Evolutionary conservation across 192 early-diverging fungal species (phyloP).

Genomic region (Coemansia sp.): DNA sequence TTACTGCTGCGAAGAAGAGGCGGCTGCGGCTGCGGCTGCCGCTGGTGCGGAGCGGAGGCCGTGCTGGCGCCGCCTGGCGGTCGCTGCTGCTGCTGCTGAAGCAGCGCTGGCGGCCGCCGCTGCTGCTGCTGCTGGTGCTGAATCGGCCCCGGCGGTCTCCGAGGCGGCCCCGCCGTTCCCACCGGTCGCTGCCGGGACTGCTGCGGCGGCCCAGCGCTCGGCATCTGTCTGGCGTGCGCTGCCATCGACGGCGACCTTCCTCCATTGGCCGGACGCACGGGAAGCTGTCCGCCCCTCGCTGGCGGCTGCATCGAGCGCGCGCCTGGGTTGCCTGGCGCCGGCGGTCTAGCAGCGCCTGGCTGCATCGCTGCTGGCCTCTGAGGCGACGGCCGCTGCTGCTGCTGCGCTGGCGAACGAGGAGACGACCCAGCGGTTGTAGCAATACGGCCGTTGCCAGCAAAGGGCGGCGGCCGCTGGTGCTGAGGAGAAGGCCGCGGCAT

Average conservation of each 20-base stretch:
- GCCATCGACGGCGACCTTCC: too few species aligned
- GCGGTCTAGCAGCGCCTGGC: not conserved
- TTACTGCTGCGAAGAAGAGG: not conserved
- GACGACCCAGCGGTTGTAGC: not conserved
- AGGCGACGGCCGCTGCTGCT: conserved; percentile 1
- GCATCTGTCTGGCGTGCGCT: too few species aligned
- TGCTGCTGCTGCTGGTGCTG: conserved; percentile 6
- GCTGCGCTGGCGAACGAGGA: not conserved
- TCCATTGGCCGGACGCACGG: too few species aligned
- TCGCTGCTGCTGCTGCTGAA: not conserved
- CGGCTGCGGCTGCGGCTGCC: not conserved
- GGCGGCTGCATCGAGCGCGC: not conserved
- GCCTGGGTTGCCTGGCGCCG: not conserved
- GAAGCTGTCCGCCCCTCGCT: not conserved
- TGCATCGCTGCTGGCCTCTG: not conserved
- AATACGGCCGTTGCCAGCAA: not conserved
- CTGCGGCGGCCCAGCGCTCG: too few species aligned
- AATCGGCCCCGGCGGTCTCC: too few species aligned
- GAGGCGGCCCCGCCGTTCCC: too few species aligned
- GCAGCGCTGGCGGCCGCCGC: not conserved
- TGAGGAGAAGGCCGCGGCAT: conserved; percentile 11
- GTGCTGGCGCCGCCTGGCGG: not conserved
- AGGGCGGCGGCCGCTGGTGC: conserved; percentile 5
- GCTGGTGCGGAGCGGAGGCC: too few species aligned
- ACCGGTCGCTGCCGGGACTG: too few species aligned